Evolutionary conservation across 2,329 filamentous ascomycete species (phyloP), one percentile per base, ranked within the genome.

Genomic region (Aspergillus vadensis): DNA sequence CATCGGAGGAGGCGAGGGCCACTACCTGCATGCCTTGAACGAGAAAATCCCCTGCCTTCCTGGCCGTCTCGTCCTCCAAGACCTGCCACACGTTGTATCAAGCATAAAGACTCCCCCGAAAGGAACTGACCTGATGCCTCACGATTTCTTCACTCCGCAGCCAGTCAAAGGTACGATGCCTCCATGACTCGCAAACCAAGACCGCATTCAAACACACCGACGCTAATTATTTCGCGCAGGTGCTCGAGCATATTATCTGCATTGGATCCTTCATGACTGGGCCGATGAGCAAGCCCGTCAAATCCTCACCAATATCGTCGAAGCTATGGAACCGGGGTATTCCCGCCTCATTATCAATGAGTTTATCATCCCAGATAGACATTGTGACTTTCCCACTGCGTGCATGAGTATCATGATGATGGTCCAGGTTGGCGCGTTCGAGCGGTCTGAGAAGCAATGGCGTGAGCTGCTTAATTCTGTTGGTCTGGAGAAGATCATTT

Each of bases 321-420:
- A 30, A 2, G 64, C 65, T 44, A 71, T 72, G 70, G 55, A 64
- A 8, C 62, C 64, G 2, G 69, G 66, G 1, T 66, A 68, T 27
- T 71, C 68, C 3, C 58, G 58, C 2, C 52, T 74, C 14, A 50
- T 74, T 5, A 68, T 75, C 36, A 65, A 69, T 44, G 72, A 75
- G 12, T 63, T 59, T 7, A 65, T 74, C 19, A 58, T 74, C 14
- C 70, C 69, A 1, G 62, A 65, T 27, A 60, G 17, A 12, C 59
- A 61, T 0, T 64, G 61, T 25, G 53, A 65, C 19, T 61, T 62
- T 23, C 14, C 52, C 15, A 48, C 60, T 8, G 53, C 61, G 17
- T 59, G 54, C 30, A 32, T 64, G 50, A 57, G 64, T 49, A 32
- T 63, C 15, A 53, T 62, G 58, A 61, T 68, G 67, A 63, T 70